Base-by-base conservation (phyloP, 2,329 filamentous ascomycete genomes). In the Pezicula rhizophila region DNA sequence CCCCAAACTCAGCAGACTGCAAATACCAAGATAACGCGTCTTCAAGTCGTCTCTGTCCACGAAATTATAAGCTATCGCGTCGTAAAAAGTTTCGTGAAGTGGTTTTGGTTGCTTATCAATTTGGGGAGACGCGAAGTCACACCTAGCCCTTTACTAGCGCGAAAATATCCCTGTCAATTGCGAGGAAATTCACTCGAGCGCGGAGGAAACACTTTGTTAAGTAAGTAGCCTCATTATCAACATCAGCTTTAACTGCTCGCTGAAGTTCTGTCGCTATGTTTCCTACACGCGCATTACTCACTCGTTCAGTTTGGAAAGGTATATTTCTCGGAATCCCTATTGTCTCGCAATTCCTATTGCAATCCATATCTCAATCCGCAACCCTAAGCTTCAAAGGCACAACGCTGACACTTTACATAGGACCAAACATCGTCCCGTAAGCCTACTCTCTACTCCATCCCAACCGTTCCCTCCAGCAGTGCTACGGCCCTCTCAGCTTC, bases 231-330 rank as follows among this genome's bases (percentile, higher is more conserved):
- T 40, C 23, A 25, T 42, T 42, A 25, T 20, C 18, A 23, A 12
- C 18, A 42, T 20, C 18, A 42, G 17, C 23, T 20, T n/a, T 28
- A 17, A 8, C 15, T 8, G 38, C 18, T 11, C 14, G 25, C 17
- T 14, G 15, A 12, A 26, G 23, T 39, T 46, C 42, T 44, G 28
- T 47, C 54, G 71, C 63, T 59, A 85, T 85, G 81, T 71, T 77
- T 64, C 72, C 77, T 51, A 82, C 80, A 52, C 71, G 77, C 57
- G 74, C 71, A 57, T 75, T 82, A 11, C 63, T 79, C 34, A 73
- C 76, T 63, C 80, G 84, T 52, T 88, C 85, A 17, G 78, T 86
- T 57, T 88, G 85, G 85, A 88, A 89, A 76, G 85, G 85, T 86
- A 68, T 55, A 17, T 8, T 14, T 10, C 2, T 17, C 20, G 23